Percentiles rank a stretch among this genome's conserved stretches.
These are phyloP conservation scores for Cryptococcus floricola DNA, from an alignment of 1,284 basidiomycete species.

Conservation along the genomic window DNA sequence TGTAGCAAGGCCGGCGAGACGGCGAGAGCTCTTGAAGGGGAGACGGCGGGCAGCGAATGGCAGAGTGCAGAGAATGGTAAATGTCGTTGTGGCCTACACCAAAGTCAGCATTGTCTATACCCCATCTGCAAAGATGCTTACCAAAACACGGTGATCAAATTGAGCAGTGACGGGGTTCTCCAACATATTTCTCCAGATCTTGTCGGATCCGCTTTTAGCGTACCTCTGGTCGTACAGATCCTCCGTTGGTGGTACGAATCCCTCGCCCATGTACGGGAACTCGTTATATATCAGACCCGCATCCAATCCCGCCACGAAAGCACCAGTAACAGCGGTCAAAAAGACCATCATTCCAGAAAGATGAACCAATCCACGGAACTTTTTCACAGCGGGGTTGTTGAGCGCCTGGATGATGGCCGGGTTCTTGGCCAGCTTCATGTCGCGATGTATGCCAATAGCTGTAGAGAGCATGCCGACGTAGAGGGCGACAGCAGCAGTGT, in stretches of 20 bases:
- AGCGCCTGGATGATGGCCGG: slow-evolving; percentile 46
- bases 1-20: slow-evolving; percentile 65
- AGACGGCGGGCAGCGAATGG: slow-evolving; percentile 60
- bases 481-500: slow-evolving; percentile 82
- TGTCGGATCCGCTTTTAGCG: slow-evolving; percentile 59
- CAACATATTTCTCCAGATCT: slow-evolving; percentile 88
- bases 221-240: slow-evolving; percentile 81
- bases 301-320: slow-evolving; percentile 95
- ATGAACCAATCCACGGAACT: slow-evolving; percentile 62
- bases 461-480: slow-evolving; percentile 88
- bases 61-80: slow-evolving; percentile 64
- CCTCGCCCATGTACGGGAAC: slow-evolving; percentile 94
- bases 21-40: slow-evolving; percentile 60
- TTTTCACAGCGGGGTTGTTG: slow-evolving; percentile 57
- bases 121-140: slow-evolving; percentile 47
- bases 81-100: slow-evolving; percentile 73
- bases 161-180: slow-evolving; percentile 98
- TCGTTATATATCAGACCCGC: slow-evolving; percentile 96
- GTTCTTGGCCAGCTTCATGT: slow-evolving; percentile 65
- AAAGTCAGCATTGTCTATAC: slow-evolving; percentile 9
- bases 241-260: slow-evolving; percentile 71
- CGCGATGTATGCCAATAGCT: slow-evolving; percentile 72
- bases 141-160: slow-evolving; percentile 89
- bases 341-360: slow-evolving; percentile 72
- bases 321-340: slow-evolving; percentile 80